Percentiles rank a stretch among this genome's conserved stretches.
Conservation (phyloP, 2,329 filamentous ascomycete species). For the Pestalotiopsis sp. region DNA sequence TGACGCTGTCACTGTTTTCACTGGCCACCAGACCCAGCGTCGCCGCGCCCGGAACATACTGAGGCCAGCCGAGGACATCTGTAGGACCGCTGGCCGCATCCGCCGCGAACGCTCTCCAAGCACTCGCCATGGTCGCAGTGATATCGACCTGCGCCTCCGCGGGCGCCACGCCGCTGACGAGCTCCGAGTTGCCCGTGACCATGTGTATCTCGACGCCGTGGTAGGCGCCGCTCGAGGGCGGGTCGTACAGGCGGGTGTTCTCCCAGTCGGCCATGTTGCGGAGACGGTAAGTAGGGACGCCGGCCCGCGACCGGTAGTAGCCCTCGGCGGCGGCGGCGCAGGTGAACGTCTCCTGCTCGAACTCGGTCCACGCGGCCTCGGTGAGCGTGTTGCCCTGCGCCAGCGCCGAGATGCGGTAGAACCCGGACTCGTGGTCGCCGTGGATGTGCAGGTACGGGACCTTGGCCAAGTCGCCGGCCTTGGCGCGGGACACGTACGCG, state of each 20-base stretch:
- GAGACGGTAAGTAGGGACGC: conserved; percentile 5
- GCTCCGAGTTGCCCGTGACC: conserved; percentile 10
- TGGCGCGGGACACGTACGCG: conserved; percentile 6
- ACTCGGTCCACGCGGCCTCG: conserved; percentile 3
- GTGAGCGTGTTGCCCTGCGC: conserved; percentile 8
- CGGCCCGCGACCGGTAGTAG: background rate
- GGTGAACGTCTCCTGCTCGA: conserved; percentile 10
- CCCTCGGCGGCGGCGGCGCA: conserved; percentile 9
- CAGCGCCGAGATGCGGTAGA: conserved; percentile 10
- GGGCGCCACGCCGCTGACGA: conserved; percentile 7
- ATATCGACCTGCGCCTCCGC: background rate
- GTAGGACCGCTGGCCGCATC: conserved; percentile 2
- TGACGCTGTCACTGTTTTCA: background rate
- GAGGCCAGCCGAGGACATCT: background rate
- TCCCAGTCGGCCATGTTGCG: conserved; percentile 12
- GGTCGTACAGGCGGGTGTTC: conserved; percentile 8
- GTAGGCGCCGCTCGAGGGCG: conserved; percentile 11
- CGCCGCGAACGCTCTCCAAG: conserved; percentile 1
- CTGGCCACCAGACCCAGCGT: background rate
- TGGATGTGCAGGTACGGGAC: conserved; percentile 8
- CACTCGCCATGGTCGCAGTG: background rate
- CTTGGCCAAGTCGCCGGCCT: background rate
- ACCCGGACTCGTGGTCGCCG: conserved; percentile 9
- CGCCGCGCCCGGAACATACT: background rate
- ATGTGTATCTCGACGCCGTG: conserved; percentile 12